Conservation (phyloP, 2,329 filamentous ascomycete genomes). For the Stachybotrys echinatus region DNA sequence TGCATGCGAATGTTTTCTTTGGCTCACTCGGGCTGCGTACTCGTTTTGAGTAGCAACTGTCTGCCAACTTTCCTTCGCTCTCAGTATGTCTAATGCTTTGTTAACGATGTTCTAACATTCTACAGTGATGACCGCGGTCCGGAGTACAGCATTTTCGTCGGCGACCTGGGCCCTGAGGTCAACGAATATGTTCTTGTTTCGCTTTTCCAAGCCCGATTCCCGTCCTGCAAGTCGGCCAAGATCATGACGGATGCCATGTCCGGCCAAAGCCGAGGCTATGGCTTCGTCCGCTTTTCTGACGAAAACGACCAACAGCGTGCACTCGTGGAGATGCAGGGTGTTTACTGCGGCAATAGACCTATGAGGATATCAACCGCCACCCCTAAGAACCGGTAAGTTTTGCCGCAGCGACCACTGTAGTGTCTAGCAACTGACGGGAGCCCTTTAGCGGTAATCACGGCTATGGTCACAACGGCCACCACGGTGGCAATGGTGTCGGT, state of each 20-base stretch:
- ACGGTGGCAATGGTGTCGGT: constrained; percentile 24
- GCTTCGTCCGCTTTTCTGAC: constrained; percentile 94
- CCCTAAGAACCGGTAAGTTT: constrained; percentile 74
- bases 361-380: constrained; percentile 99
- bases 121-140: constrained; percentile 86
- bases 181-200: constrained; percentile 98
- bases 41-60: background rate
- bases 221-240: constrained; percentile 97
- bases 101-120: constrained; percentile 1
- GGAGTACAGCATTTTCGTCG: constrained; percentile 96
- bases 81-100: background rate
- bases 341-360: constrained; percentile 96
- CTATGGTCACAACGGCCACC: constrained; percentile 35
- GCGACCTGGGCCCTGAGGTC: constrained; percentile 94
- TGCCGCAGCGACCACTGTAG: too few species aligned
- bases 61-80: constrained; percentile 2
- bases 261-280: constrained; percentile 95
- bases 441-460: constrained; percentile 29
- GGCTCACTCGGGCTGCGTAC: too few species aligned
- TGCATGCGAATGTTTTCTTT: too few species aligned
- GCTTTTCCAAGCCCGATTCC: constrained; percentile 93
- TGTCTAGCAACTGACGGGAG: constrained; percentile 3
- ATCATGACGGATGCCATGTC: constrained; percentile 99
- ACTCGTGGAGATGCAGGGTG: constrained; percentile 96
- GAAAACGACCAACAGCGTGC: constrained; percentile 95